These are phyloP conservation scores for Morella rubra DNA, from an alignment of 306 rosid species.

Conservation along the genomic window DNA sequence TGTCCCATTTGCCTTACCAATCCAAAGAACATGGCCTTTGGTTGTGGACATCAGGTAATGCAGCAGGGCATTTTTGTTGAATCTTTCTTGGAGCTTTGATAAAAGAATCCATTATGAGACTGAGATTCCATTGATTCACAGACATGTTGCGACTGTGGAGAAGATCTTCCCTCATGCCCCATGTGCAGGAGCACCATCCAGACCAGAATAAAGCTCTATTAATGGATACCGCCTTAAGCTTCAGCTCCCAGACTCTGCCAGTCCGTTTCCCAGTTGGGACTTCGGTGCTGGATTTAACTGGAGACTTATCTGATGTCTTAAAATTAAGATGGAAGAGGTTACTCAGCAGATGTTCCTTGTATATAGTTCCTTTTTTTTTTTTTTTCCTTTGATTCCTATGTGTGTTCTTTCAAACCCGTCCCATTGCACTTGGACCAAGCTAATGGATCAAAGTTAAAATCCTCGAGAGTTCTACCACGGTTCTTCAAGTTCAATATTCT, in stretches of 20 bases:
- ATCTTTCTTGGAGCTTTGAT: conserved; percentile 9
- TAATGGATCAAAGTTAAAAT: too few species aligned
- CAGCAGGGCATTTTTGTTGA: conserved; percentile 6
- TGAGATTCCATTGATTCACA: conserved; percentile 33
- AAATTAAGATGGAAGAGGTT: not conserved
- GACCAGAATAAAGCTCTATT: conserved; percentile 81
- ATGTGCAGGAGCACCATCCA: conserved; percentile 70
- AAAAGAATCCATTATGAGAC: conserved; percentile 12
- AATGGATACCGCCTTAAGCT: conserved; percentile 20
- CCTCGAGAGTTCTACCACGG: too few species aligned
- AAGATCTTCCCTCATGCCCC: conserved; percentile 73
- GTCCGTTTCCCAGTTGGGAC: conserved; percentile 14
- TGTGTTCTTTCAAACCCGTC: not conserved
- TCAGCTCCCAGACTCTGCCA: conserved; percentile 25
- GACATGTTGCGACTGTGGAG: conserved; percentile 94
- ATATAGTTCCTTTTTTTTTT: conserved; percentile 38
- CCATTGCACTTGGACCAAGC: too few species aligned
- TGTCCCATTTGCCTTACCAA: conserved; percentile 76
- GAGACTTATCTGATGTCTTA: not conserved
- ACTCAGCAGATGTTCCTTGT: conserved; percentile 33
- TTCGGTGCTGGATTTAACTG: conserved; percentile 2
- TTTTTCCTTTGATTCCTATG: not conserved
- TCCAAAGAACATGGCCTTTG: conserved; percentile 86
- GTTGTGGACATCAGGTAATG: conserved; percentile 92
- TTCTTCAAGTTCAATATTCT: too few species aligned